A percentile compares a stretch with the other conserved stretches of the same genome.
Evolutionary conservation across 192 early-diverging fungal genomes (phyloP).

Genomic region (Lobosporangium transversale): DNA sequence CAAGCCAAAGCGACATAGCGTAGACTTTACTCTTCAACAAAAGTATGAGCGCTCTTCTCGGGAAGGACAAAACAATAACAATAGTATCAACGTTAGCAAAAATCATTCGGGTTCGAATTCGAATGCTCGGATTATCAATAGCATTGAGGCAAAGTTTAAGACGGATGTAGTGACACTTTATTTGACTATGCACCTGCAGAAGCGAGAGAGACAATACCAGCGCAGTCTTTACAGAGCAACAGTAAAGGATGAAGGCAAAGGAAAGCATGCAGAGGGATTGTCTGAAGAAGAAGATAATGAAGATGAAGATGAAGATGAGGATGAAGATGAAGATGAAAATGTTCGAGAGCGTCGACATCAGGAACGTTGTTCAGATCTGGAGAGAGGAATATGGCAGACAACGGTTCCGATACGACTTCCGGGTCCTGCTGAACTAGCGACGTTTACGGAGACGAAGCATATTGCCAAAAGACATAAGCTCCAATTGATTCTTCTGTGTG

Average conservation of each 20-base stretch:
- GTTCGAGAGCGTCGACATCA: too few species aligned
- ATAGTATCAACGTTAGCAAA: neutral
- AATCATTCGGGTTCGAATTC: too few species aligned
- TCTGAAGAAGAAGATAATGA: neutral
- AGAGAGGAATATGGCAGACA: conserved; percentile 23
- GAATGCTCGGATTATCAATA: conserved; percentile 33
- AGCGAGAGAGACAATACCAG: conserved; percentile 22
- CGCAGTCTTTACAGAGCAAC: neutral
- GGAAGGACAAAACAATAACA: too few species aligned
- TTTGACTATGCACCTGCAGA: conserved; percentile 13
- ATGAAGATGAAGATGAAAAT: neutral
- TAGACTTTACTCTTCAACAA: conserved; percentile 14
- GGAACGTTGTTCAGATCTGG: too few species aligned
- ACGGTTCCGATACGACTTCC: conserved; percentile 36
- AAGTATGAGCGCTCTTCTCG: too few species aligned
- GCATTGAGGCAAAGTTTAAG: conserved; percentile 41
- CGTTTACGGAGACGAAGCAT: conserved; percentile 34
- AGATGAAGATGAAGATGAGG: neutral
- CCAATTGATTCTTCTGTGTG: conserved; percentile 39
- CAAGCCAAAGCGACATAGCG: conserved; percentile 33
- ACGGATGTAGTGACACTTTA: conserved; percentile 18
- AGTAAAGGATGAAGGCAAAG: neutral
- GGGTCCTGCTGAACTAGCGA: conserved; percentile 20
- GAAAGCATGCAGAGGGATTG: too few species aligned
- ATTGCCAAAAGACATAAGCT: conserved; percentile 34